Base-by-base conservation (phyloP, 2,329 filamentous ascomycete species). In the Beauveria rudraprayagi region DNA sequence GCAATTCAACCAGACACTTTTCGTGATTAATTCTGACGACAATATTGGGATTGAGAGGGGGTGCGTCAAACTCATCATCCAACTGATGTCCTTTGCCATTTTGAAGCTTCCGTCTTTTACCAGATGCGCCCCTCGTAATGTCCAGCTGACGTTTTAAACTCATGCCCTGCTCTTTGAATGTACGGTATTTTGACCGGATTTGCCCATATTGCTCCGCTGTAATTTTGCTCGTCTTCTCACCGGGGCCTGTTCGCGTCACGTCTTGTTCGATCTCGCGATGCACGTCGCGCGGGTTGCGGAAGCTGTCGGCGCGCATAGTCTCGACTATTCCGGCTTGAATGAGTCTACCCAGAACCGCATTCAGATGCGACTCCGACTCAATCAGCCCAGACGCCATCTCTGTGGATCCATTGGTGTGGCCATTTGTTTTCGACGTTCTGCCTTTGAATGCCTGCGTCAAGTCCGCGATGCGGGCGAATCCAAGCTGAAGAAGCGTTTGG, bases 1-100 rank as follows among this genome's bases (percentile, higher is more conserved):
- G 90, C 64, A 96, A 79, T 55, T 90, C 86, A 10, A 97, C 90
- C 7, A 88, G 79, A 62, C 91, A 90, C 72, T 93, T 95, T 61
- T 92, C 88, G 68, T 91, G 88, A 70, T 96, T 97, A 60, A 97
- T 79, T 30, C 88, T 85, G 54, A 97, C 78, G 41, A 92, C 81
- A 65, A 92, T 78, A 62, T 89, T 83, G 55, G 85, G 82, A 66
- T 85, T 82, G 47, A 85, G 74, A 17, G 75, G 75, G 26, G 76
- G 73, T 60, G 81, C 77, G 22, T 77, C 71, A 37, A 74, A 71
- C 62, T 70, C 67, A 34, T 73, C 73, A 66, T 77, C 78, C 51
- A 64, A 53, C 70, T 67, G 56, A 69, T 70, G 43, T 69, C 66
- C 63, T 56, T 67, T 67, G 56, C 81, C 81, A 61, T 83, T 80